Base-by-base conservation (phyloP, 2,329 filamentous ascomycete species). In the Trichoderma cornu-damae region DNA sequence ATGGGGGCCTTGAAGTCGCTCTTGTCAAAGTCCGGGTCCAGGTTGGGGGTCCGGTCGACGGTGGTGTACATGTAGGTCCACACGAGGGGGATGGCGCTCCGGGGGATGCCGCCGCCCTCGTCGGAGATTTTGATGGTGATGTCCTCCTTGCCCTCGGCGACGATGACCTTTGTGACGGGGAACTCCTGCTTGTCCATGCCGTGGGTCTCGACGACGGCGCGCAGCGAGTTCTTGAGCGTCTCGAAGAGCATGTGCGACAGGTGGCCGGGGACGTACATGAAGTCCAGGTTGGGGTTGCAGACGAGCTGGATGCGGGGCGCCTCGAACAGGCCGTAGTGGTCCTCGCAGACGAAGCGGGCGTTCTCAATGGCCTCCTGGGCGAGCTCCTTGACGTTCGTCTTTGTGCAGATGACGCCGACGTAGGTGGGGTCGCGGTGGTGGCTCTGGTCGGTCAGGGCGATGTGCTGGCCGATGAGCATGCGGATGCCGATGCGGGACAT, bases 41-140 rank as follows among this genome's bases (percentile, higher is more conserved):
- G 77, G 69, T 86, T 96, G 12, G 94, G 94, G 20, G 94, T 97
- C 65, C 92, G 86, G 72, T 97, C 94, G 62, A 99, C 94, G 2
- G 94, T 99, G 34, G 94, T 99, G 73, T 99, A 99, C 94, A 97
- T 99, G 73, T 99, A 99, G 11, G 94, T 99, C 94, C 94, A 99
- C n/a, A 97, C 94, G 12, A 99, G 81, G 4, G 94, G 94, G 62
- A 99, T 97, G 52, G 90, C 84, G 66, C 89, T 95, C 67, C 94
- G 80, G 0, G 94, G 91, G 53, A 99, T 97, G 61, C 94, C 94
- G 62, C 94, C 94, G 59, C 94, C 94, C 75, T 99, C 94, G 71
- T 99, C 94, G 4, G 88, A 90, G 66, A 99, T 88, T 76, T 99
- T 99, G 78, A 99, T 96, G 4, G 94, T 99, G 67, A 99, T 99